Percentiles rank a stretch among this genome's conserved stretches.
Conservation (phyloP, 768 basidiomycete genomes). For the Tylopilus felleus region DNA sequence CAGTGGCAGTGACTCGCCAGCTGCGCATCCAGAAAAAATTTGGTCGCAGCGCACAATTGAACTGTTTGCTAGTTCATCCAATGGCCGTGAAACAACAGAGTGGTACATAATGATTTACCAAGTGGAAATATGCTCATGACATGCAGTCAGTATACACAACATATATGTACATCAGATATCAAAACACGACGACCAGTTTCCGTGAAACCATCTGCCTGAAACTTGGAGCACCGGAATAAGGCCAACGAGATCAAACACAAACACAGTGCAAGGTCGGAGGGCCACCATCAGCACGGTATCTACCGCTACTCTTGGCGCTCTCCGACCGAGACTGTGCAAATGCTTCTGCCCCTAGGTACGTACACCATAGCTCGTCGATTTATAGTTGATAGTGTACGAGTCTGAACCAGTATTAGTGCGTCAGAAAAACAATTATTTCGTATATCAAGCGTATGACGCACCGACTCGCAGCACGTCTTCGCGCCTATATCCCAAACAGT, state of each 20-base stretch:
- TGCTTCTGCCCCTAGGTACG: conserved; percentile 2
- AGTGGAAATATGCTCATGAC: no score
- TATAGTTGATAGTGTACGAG: conserved; percentile 14
- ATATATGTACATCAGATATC: no score
- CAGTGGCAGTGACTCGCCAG: not conserved
- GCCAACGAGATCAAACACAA: not conserved
- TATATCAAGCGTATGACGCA: not conserved
- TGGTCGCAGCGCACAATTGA: no score
- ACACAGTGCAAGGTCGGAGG: not conserved
- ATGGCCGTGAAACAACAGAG: no score
- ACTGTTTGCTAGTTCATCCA: no score
- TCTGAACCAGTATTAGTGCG: not conserved
- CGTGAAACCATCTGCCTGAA: no score
- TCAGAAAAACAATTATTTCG: not conserved
- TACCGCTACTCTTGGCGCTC: no score
- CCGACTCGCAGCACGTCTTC: not conserved
- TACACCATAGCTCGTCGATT: conserved; percentile 21
- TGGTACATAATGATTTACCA: no score
- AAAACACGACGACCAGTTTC: no score
- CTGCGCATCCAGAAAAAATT: no score
- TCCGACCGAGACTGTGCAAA: not conserved
- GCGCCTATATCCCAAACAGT: not conserved
- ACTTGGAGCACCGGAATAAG: not conserved
- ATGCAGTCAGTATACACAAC: no score
- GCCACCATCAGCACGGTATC: not conserved